These are phyloP conservation scores for Prunus dulcis DNA, from an alignment of 306 rosid genomes.

Conservation along the genomic window DNA sequence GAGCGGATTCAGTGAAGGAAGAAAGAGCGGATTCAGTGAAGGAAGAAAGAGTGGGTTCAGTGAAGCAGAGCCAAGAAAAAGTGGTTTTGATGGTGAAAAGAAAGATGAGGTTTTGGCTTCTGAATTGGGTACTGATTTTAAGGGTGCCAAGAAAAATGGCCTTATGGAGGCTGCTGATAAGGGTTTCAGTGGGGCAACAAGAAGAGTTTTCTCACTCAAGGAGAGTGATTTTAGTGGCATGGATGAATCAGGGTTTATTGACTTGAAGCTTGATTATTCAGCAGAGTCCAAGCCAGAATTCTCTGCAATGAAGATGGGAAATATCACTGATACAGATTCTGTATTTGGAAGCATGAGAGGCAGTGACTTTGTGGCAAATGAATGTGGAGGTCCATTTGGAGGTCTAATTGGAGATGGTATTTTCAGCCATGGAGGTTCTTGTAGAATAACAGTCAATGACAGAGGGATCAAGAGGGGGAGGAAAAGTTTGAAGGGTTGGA, in stretches of 20 bases:
- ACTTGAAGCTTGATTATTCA: slow-evolving; percentile 79
- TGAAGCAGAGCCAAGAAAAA: slow-evolving; percentile 72
- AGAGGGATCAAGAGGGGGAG: slow-evolving; percentile 71
- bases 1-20: slow-evolving; percentile 43
- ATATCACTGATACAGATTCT: slow-evolving; percentile 30
- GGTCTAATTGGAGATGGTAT: slow-evolving; percentile 35
- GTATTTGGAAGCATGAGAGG: slow-evolving; percentile 64
- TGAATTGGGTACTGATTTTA: slow-evolving; percentile 20
- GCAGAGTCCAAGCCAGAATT: slow-evolving; percentile 56
- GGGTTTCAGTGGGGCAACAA: slow-evolving; percentile 46
- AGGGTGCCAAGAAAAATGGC: slow-evolving; percentile 27
- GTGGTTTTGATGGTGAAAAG: slow-evolving; percentile 62
- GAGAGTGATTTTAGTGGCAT: slow-evolving; percentile 88
- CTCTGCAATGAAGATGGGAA: slow-evolving; percentile 39
- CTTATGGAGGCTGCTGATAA: slow-evolving; percentile 32
- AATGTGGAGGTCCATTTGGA: slow-evolving; percentile 29
- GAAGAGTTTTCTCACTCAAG: slow-evolving; percentile 76
- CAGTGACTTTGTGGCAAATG: slow-evolving; percentile 39
- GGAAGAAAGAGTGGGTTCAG: slow-evolving; percentile 89
- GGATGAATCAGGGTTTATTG: slow-evolving; percentile 88
- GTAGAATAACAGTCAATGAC: slow-evolving; percentile 79
- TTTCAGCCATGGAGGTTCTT: slow-evolving; percentile 63
- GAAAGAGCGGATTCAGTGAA: slow-evolving; percentile 61
- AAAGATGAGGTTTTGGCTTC: slow-evolving; percentile 36
- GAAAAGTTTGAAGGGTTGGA: slow-evolving; percentile 81